These are phyloP conservation scores for Pythium oligandrum DNA, from an alignment of 352 stramenopile species.

Conservation along the genomic window DNA sequence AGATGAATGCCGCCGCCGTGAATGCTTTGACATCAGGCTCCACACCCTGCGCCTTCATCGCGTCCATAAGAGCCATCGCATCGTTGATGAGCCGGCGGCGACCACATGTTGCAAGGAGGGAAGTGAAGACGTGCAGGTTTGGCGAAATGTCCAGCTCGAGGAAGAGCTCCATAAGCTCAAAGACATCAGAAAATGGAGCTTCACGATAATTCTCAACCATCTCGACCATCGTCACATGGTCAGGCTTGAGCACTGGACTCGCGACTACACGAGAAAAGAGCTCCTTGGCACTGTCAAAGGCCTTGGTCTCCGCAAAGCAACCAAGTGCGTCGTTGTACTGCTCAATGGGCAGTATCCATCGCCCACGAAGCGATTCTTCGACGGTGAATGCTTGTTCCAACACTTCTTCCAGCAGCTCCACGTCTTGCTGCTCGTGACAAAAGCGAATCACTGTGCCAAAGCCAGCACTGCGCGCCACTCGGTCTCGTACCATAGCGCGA, in stretches of 20 bases:
- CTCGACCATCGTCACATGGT: constrained; percentile 75
- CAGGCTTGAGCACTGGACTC: constrained; percentile 45
- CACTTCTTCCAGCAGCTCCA: constrained; percentile 51
- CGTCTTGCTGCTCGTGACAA: constrained; percentile 41
- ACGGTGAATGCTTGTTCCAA: constrained; percentile 44
- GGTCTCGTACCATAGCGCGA: constrained; percentile 37
- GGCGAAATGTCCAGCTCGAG: constrained; percentile 46
- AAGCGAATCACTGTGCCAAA: constrained; percentile 71
- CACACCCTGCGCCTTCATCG: constrained; percentile 45
- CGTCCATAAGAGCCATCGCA: constrained; percentile 40
- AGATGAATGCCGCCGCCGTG: constrained; percentile 67
- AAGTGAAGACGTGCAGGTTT: constrained; percentile 75
- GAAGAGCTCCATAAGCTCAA: constrained; percentile 67
- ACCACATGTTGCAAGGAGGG: constrained; percentile 61
- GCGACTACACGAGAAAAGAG: constrained; percentile 60
- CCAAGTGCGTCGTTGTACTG: constrained; percentile 80
- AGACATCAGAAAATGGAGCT: constrained; percentile 55
- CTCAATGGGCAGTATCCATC: constrained; percentile 54
- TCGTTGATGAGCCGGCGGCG: constrained; percentile 50
- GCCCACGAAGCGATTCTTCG: constrained; percentile 32
- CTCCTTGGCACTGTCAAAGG: constrained; percentile 45
- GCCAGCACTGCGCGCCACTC: constrained; percentile 45
- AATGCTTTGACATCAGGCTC: constrained; percentile 56
- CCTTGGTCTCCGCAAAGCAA: constrained; percentile 49
- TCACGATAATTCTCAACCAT: constrained; percentile 70